Evolutionary conservation across 1,284 basidiomycete genomes (phyloP), one percentile per base, ranked within the genome.

Genomic region (Apiotrichum gamsii): DNA sequence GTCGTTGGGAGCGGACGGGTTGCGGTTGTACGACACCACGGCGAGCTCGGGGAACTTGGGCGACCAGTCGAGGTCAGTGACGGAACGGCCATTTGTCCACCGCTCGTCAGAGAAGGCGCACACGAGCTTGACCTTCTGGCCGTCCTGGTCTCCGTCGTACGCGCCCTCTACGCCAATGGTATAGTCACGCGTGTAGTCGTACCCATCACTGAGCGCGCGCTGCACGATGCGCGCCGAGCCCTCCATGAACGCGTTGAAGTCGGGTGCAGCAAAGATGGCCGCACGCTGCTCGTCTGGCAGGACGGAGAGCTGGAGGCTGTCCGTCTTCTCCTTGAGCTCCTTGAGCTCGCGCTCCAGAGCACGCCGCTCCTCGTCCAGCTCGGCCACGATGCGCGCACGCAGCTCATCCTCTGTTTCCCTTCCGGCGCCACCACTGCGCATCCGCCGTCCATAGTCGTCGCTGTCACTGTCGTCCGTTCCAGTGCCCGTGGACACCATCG

Each of bases 61-160:
- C 43, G 90, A 95, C 95, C 95, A 99, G 66, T 97, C 95, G 14
- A 97, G 77, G 56, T 88, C 90, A 0, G 95, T 98, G 46, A 99
- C 87, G 11, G 90, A 93, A 43, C 95, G 77, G 61, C 93, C 90
- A 67, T 85, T 86, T 8, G 85, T 85, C 73, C 87, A 87, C 34
- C 86, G 78, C 62, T 93, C 88, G 61, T 93, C 90, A 52, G 79
- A 84, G 71, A 95, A 96, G 24, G 85, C 83, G 60, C 91, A 94
- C 19, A 91, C 77, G 20, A 82, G 81, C 69, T 91, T 94, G 38
- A 94, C 84, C 39, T 85, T 81, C 59, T 84, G 83, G 10, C 89
- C 87, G 74, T 93, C 90, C 0, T 83, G 84, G 46, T 90, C 89
- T n/a, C n/a, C n/a, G 59, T 93, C 89, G 33, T 79, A 79, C 60